These are phyloP conservation scores for Calocera viscosa DNA, from an alignment of 768 basidiomycete genomes.

Conservation along the genomic window DNA sequence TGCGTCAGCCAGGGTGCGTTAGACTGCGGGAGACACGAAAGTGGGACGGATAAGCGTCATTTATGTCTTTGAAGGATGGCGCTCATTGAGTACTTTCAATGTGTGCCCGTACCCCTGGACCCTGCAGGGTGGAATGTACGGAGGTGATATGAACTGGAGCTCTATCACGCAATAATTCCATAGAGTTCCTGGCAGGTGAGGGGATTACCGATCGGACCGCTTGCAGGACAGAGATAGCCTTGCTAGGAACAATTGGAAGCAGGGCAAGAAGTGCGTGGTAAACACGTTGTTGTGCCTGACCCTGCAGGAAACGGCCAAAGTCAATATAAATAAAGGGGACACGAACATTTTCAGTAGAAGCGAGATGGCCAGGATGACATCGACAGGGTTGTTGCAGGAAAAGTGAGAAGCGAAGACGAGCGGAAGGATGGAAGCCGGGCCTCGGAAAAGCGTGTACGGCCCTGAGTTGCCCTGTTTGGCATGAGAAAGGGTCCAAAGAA, in stretches of 20 bases:
- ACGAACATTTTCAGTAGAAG: background rate
- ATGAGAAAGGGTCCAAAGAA: background rate
- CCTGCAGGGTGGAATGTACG: background rate
- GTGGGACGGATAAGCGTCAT: background rate
- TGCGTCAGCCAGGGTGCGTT: background rate
- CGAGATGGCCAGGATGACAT: background rate
- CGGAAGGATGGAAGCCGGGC: background rate
- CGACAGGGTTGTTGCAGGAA: background rate
- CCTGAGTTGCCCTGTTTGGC: background rate
- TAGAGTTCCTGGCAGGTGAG: background rate
- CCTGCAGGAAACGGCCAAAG: background rate
- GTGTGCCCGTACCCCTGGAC: background rate
- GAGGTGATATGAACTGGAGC: background rate
- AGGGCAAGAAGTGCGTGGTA: background rate
- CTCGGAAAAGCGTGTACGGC: background rate
- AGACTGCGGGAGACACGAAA: background rate
- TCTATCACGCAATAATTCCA: background rate
- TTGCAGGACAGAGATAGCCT: background rate
- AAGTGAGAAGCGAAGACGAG: background rate
- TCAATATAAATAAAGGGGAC: background rate
- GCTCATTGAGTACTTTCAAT: background rate
- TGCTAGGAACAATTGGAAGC: background rate
- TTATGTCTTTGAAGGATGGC: background rate
- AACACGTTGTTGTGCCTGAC: constrained; percentile 1
- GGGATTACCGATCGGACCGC: background rate